Evolutionary conservation across 2,329 filamentous ascomycete genomes (phyloP).

Genomic region (Fonsecaea nubica): DNA sequence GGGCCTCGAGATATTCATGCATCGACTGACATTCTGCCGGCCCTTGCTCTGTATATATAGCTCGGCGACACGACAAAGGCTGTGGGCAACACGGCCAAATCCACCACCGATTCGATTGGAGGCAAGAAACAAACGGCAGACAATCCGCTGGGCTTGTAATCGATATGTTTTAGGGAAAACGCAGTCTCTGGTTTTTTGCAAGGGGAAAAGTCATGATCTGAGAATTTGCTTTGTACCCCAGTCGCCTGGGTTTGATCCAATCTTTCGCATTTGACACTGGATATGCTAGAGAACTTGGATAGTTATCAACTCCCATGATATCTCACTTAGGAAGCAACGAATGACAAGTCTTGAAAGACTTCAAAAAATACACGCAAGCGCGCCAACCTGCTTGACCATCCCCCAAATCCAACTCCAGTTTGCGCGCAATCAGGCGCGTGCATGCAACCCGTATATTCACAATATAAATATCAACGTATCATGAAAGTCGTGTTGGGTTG

Average conservation of each 20-base stretch:
- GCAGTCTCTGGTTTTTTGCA: background rate
- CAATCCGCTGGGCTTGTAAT: conserved; percentile 40
- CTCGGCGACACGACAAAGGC: conserved; percentile 36
- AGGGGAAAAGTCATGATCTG: background rate
- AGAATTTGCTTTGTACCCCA: background rate
- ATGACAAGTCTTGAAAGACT: background rate
- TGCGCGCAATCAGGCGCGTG: background rate
- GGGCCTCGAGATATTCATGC: too few relatives aligned
- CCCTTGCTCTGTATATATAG: background rate
- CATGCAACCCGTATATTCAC: conserved; percentile 7
- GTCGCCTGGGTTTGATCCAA: background rate
- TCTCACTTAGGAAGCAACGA: background rate
- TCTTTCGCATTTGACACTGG: background rate
- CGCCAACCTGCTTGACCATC: background rate
- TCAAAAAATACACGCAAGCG: background rate
- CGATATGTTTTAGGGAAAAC: background rate
- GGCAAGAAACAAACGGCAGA: conserved; percentile 41
- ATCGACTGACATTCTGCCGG: background rate
- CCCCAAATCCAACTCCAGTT: background rate
- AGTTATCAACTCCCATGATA: background rate
- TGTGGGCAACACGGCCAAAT: conserved; percentile 30
- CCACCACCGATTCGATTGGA: conserved; percentile 31
- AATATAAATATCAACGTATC: background rate
- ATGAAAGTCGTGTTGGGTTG: background rate
- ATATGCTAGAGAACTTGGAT: background rate